A percentile compares a stretch with the other conserved stretches of the same genome.
Evolutionary conservation across 805 yeast species (phyloP).

Genomic region (Saccharomycopsis sp.): DNA sequence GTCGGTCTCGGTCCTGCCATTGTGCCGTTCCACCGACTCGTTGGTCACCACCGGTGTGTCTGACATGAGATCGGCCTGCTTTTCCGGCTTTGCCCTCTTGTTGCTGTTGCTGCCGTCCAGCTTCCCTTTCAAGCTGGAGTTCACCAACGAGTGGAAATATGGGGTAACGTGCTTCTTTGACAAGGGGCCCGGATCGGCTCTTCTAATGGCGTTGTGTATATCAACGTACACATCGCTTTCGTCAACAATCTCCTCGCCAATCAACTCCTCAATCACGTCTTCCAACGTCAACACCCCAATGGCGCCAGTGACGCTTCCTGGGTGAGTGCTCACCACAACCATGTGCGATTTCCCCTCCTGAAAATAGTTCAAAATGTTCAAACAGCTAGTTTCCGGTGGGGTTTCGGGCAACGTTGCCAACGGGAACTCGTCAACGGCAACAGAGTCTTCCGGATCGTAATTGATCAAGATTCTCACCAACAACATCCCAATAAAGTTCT

Average conservation of each 20-base stretch:
- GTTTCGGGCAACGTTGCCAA: constrained; percentile 96
- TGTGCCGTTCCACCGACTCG: too few relatives aligned
- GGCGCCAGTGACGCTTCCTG: constrained; percentile 80
- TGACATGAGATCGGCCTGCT: too few relatives aligned
- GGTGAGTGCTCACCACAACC: constrained; percentile 83
- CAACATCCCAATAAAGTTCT: constrained; percentile 90
- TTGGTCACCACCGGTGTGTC: too few relatives aligned
- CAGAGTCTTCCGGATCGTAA: constrained; percentile 92
- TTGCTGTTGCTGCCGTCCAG: background rate
- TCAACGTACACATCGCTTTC: constrained; percentile 92
- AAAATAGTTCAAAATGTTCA: constrained; percentile 88
- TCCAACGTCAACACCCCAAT: constrained; percentile 88
- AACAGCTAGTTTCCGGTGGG: constrained; percentile 80
- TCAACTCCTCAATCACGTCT: constrained; percentile 95
- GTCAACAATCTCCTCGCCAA: constrained; percentile 96
- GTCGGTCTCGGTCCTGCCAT: background rate
- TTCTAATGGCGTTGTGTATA: constrained; percentile 77
- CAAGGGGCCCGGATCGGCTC: constrained; percentile 68
- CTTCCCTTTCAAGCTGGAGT: constrained; percentile 31
- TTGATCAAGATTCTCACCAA: constrained; percentile 86
- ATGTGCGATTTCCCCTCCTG: constrained; percentile 97
- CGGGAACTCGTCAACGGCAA: constrained; percentile 89
- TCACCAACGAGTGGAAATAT: constrained; percentile 55
- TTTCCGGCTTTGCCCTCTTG: background rate
- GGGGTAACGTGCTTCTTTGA: constrained; percentile 60